Base-by-base conservation (phyloP, 139 green algal species). In the Coelastrella sp. region DNA sequence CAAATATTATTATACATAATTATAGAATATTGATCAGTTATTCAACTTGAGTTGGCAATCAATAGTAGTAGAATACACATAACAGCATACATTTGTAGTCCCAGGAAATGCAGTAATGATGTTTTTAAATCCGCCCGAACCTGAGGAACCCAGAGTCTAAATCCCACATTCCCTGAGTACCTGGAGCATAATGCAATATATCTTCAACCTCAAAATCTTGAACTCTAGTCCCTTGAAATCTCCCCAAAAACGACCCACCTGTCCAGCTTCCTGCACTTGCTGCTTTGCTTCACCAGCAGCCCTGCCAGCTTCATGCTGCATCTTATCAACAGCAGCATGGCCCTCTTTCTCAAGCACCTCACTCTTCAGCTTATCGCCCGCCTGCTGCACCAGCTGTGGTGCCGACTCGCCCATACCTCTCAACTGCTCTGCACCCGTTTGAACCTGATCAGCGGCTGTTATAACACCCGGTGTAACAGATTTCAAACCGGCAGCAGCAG, bases 401-500 rank as follows among this genome's bases (percentile, higher is more conserved):
- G 65, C 56, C 20, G 19, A 49, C 84, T 76, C 56, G 6, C 66
- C 49, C 8, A 25, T 25, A 35, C 7, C 35, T n/a, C 56, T 80
- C 49, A 87, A 63, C 82, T 87, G 82, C 27, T 65, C 24, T 79
- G 49, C 82, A 22, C 49, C 82, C 65, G 65, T 22, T 75, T 27
- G 27, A 66, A 70, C 49, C 68, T 58, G 35, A n/a, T 57, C 84
- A 58, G 84, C 84, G 24, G 84, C 84, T 70, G 84, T 73, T 14
- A 56, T 73, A 24, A 88, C 68, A n/a, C 49, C 84, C 17, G 66
- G 84, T 19, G 25, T 24, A 24, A 57, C 84, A 59, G 63, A 27
- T 35, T 78, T 59, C 27, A 70, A 73, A 61, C 65, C 84, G 5
- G 84, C 84, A 49, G 84, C 84, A 81, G 84, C 49, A 66, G 84